Evolutionary conservation across 257 asterid species (phyloP).

Genomic region (Solanum lycopersicoides): DNA sequence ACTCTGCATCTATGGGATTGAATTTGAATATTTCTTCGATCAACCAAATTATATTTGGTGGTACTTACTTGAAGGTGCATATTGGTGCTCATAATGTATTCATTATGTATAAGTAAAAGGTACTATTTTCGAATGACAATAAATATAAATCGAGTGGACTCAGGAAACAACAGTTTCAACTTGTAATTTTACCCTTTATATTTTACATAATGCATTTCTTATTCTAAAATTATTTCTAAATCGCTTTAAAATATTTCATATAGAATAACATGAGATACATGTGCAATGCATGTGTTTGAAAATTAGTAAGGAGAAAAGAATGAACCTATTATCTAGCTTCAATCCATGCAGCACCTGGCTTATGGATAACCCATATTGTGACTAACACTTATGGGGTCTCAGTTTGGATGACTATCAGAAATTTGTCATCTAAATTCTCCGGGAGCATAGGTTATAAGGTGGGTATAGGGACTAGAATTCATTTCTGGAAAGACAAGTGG

Average conservation of each 20-base stretch:
- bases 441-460: not conserved
- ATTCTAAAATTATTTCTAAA: no score
- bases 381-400: not conserved
- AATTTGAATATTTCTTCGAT: not conserved
- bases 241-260: not conserved
- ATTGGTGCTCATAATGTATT: not conserved
- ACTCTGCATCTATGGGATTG: not conserved
- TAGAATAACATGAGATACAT: not conserved
- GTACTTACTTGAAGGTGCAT: not conserved
- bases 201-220: no score
- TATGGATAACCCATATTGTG: not conserved
- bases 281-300: not conserved
- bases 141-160: no score
- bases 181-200: not conserved
- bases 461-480: no score
- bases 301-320: not conserved
- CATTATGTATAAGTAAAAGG: not conserved
- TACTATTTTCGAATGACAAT: no score
- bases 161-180: not conserved
- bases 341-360: no score
- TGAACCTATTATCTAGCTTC: no score
- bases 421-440: no score
- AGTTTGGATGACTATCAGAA: no score
- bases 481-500: no score
- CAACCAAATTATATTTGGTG: not conserved